Evolutionary conservation across 257 asterid genomes (phyloP).

Genomic region (Nicotiana noctiflora): DNA sequence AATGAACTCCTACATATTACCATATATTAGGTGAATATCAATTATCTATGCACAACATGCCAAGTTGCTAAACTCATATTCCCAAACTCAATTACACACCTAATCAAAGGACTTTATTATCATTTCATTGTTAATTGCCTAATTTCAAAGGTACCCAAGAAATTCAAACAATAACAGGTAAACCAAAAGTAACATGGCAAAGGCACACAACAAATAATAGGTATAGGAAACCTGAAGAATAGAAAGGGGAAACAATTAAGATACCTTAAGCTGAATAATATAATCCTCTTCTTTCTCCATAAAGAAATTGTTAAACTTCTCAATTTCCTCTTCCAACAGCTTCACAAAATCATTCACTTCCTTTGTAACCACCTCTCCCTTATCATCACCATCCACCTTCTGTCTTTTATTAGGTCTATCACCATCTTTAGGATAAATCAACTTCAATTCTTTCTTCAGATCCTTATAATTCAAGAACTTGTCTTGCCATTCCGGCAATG

Average conservation of each 20-base stretch:
- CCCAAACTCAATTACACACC: background rate
- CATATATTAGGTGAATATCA: background rate
- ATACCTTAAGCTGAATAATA: slow-evolving; percentile 25
- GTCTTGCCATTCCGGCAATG: slow-evolving; percentile 32
- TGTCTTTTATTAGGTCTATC: slow-evolving; percentile 17
- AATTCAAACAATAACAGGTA: background rate
- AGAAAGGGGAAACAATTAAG: background rate
- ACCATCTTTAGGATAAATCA: slow-evolving; percentile 18
- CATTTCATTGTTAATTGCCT: background rate
- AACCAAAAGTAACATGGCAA: background rate
- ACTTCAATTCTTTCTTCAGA: slow-evolving; percentile 28
- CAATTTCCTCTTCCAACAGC: slow-evolving; percentile 35
- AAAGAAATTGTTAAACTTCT: slow-evolving; percentile 31
- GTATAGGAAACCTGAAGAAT: background rate
- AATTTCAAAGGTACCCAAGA: background rate
- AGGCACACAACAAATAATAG: background rate
- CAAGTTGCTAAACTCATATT: background rate
- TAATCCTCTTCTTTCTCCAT: slow-evolving; percentile 30
- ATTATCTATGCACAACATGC: background rate
- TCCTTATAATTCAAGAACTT: slow-evolving; percentile 33
- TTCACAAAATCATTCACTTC: slow-evolving; percentile 29
- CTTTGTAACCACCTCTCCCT: background rate
- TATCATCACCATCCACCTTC: slow-evolving; percentile 10
- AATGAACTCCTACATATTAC: too few relatives aligned
- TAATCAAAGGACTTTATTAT: background rate